These are phyloP conservation scores for Malus hybrid DNA, from an alignment of 331 rosid species.

Conservation along the genomic window DNA sequence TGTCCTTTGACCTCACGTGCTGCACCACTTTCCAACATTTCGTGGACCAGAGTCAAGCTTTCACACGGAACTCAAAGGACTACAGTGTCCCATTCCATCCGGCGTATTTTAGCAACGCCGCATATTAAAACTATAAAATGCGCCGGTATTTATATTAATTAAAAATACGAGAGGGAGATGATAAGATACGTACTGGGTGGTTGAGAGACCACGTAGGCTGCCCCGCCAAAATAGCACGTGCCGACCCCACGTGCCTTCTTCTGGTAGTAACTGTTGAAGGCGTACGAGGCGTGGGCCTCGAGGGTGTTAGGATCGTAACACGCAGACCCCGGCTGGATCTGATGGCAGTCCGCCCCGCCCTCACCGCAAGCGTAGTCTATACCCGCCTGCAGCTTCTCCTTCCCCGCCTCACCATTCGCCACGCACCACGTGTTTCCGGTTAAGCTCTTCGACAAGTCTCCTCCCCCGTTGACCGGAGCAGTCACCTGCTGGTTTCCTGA, in stretches of 20 bases:
- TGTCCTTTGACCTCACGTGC: constrained; percentile 9
- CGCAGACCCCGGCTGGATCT: constrained; percentile 64
- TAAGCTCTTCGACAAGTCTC: constrained; percentile 59
- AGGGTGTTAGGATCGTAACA: constrained; percentile 73
- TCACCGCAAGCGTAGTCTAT: constrained; percentile 87
- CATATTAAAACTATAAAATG: background rate
- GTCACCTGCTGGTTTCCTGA: constrained; percentile 5
- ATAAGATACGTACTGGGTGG: constrained; percentile 63
- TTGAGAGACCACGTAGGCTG: constrained; percentile 89
- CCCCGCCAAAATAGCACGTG: constrained; percentile 81
- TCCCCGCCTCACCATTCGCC: constrained; percentile 57
- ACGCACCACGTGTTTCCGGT: constrained; percentile 85
- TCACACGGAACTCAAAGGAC: background rate
- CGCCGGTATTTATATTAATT: background rate
- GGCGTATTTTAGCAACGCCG: constrained; percentile 22
- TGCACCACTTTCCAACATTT: background rate
- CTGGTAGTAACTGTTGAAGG: constrained; percentile 88
- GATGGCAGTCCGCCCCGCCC: constrained; percentile 85
- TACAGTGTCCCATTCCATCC: background rate
- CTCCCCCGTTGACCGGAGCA: constrained; percentile 23
- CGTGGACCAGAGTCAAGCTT: constrained; percentile 1
- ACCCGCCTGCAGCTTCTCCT: constrained; percentile 57
- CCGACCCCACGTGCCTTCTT: constrained; percentile 61
- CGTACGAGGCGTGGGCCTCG: constrained; percentile 74
- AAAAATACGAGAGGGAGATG: background rate